These are phyloP conservation scores for Spongospora subterranea DNA, from an alignment of 208 protist species.

Conservation along the genomic window DNA sequence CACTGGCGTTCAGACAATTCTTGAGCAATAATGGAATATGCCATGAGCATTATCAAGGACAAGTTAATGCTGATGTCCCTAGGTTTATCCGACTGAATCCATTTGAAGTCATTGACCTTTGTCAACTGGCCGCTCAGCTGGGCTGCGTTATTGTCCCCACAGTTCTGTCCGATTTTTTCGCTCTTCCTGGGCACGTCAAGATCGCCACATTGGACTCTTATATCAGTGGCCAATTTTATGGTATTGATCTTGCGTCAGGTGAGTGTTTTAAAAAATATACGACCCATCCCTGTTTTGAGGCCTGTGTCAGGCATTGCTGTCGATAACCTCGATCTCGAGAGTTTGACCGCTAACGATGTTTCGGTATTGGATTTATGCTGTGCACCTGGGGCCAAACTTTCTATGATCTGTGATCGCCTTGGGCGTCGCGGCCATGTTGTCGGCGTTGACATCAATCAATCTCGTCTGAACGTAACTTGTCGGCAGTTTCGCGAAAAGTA, in stretches of 20 bases:
- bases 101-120: neutral
- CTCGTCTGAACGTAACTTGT: neutral
- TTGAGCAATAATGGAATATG: neutral
- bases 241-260: constrained; percentile 34
- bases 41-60: neutral
- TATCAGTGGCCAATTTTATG: neutral
- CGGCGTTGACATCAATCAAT: constrained; percentile 28
- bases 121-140: neutral
- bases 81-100: constrained; percentile 23
- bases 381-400: constrained; percentile 69
- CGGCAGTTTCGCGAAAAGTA: neutral
- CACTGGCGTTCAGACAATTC: neutral
- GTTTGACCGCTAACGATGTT: neutral
- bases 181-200: constrained; percentile 15
- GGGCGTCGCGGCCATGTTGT: constrained; percentile 15
- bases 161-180: constrained; percentile 27
- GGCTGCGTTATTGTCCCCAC: constrained; percentile 3
- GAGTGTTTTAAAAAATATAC: no score
- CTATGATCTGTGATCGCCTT: constrained; percentile 63
- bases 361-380: constrained; percentile 68
- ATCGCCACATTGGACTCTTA: neutral
- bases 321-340: constrained; percentile 36
- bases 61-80: neutral
- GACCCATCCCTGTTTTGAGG: no score
- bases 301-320: constrained; percentile 18